phyloP scores from a whole-genome alignment of 164 flowering plant genomes.

The Vitis amurensis region DNA sequence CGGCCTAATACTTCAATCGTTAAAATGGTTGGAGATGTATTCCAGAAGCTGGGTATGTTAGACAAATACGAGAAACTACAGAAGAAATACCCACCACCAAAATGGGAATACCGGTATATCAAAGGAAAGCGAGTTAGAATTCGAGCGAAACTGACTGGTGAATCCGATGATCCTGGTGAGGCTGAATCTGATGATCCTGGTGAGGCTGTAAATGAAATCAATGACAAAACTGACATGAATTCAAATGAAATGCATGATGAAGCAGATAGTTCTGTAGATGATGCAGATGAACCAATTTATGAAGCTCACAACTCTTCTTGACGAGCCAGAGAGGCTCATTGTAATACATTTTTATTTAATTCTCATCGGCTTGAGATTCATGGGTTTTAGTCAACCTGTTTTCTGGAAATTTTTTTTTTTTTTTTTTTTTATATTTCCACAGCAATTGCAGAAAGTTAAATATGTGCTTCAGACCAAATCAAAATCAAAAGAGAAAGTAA shows the following conservation, averaged over 20 bases:
- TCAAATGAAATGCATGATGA: conserved; percentile 6
- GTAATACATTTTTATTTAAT: no score
- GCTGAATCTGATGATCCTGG: conserved; percentile 15
- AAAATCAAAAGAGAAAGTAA: no score
- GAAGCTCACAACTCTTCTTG: conserved; percentile 5
- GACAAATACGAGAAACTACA: conserved; percentile 71
- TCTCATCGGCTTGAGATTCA: no score
- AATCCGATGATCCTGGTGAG: conserved; percentile 13
- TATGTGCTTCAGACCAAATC: no score
- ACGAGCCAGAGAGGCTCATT: neutral
- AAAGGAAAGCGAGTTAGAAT: conserved; percentile 81
- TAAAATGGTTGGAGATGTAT: conserved; percentile 68
- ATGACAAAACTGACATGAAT: neutral
- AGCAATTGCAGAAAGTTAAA: no score
- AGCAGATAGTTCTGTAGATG: conserved; percentile 6
- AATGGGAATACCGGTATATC: conserved; percentile 73
- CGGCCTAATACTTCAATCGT: conserved; percentile 61
- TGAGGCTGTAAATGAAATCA: conserved; percentile 3
- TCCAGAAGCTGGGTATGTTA: conserved; percentile 72
- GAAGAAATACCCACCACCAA: conserved; percentile 82
- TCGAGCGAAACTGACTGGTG: conserved; percentile 26
- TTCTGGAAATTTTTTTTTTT: no score
- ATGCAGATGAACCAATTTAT: neutral
- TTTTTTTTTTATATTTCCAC: no score
- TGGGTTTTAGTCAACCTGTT: no score